Evolutionary conservation across 768 basidiomycete species (phyloP), one percentile per base, ranked within the genome.

Genomic region (Mycena alexandri): DNA sequence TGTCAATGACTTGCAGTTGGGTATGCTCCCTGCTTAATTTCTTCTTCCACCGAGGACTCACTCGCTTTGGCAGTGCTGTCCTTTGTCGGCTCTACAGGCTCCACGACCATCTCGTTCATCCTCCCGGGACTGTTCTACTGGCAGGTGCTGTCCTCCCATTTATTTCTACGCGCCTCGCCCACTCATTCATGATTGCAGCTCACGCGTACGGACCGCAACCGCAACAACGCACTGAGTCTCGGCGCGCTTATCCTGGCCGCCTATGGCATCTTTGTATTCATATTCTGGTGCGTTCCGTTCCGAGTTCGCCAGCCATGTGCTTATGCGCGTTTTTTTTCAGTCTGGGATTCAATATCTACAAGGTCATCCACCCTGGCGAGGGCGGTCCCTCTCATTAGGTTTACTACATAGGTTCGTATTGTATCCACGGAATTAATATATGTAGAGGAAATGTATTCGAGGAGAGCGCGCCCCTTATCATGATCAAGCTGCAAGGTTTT

Each of bases 51-150:
- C 24, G 8, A 12, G n/a, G 10, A 38, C 24, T 36, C 41, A 47
- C 44, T 62, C 56, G 24, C 61, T 38, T 68, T 61, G 57, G 29
- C 74, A 94, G 97, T 99, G 16, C 84, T 99, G 38, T 94, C 95
- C 5, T 98, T 99, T 75, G 97, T 99, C 42, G 98, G 98, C 2
- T 92, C 95, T 24, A 98, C 96, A 1, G 98, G 98, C 14, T 97
- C 95, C 16, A 98, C 96, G 25, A 97, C 96, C 21, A 95, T 99
- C 65, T 96, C 94, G 1, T 99, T 98, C 80, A 98, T 99, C 74
- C 85, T 98, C 41, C 96, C 96, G 0, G 96, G 95, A 2, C 80
- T 96, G 55, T 93, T 98, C 75, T 98, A 93, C 81, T 98, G 94
- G 91, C 91, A 94, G 91, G 93, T 92, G 71, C 71, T n/a, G 80